phyloP scores from a whole-genome alignment of 495 filamentous ascomycete genomes.

The Penicillium maclennaniae region DNA sequence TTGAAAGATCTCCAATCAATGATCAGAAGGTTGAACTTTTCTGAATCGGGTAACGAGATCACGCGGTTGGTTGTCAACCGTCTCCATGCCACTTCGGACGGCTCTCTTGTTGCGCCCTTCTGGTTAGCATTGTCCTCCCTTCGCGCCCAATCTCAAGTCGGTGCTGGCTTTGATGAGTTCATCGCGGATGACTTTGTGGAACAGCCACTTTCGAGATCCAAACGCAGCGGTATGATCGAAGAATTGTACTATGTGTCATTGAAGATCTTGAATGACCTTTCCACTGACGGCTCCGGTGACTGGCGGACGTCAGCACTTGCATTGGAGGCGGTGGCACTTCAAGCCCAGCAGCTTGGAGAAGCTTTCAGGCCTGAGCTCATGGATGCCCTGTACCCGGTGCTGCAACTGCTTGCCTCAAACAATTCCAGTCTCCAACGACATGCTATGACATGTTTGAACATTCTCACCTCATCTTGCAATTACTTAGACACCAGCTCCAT shows the following conservation, averaged over 20 bases:
- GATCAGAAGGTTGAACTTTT: conserved; percentile 36
- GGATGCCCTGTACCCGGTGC: conserved; percentile 84
- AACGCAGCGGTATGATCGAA: conserved; percentile 57
- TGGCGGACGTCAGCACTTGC: conserved; percentile 70
- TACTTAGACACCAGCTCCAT: conserved; percentile 73
- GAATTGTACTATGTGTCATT: conserved; percentile 79
- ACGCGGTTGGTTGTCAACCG: conserved; percentile 58
- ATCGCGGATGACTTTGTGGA: conserved; percentile 46
- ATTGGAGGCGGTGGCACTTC: conserved; percentile 68
- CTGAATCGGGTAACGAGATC: conserved; percentile 38
- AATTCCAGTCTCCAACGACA: conserved; percentile 68
- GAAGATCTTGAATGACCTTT: conserved; percentile 51
- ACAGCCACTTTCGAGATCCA: conserved; percentile 29
- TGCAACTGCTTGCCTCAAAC: conserved; percentile 77
- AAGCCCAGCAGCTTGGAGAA: conserved; percentile 59
- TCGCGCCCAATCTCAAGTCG: conserved; percentile 43
- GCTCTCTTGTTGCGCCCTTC: conserved; percentile 62
- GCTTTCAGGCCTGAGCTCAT: conserved; percentile 83
- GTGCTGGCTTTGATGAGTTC: conserved; percentile 61
- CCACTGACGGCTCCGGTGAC: conserved; percentile 51
- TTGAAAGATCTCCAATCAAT: conserved; percentile 48
- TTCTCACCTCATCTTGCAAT: conserved; percentile 67
- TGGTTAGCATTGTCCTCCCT: conserved; percentile 80
- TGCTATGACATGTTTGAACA: conserved; percentile 79
- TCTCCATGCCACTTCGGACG: conserved; percentile 50